Percentiles rank a stretch among this genome's conserved stretches.
Conservation (phyloP, 225 moss, liverwort and hornwort species). For the Physcomitrellopsis africana region DNA sequence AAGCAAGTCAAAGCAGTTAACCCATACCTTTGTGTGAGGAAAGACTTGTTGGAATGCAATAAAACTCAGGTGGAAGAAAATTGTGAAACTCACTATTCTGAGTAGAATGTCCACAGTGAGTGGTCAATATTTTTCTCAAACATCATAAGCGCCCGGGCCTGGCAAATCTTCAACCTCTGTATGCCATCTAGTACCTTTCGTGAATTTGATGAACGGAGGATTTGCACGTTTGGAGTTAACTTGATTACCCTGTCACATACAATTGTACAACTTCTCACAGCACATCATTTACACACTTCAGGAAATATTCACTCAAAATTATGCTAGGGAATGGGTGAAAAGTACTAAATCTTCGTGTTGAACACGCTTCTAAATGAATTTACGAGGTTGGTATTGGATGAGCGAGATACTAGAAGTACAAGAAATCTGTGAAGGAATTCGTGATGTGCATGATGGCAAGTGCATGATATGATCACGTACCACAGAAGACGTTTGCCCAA, state of each 20-base stretch:
- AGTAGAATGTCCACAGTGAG: neutral
- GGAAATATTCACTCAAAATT: neutral
- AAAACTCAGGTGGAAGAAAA: constrained; percentile 14
- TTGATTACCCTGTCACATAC: constrained; percentile 69
- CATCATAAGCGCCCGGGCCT: constrained; percentile 81
- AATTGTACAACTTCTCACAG: neutral
- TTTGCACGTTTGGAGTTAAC: constrained; percentile 71
- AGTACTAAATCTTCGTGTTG: neutral
- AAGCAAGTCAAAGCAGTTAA: no score
- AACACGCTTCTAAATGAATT: neutral
- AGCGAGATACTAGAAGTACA: neutral
- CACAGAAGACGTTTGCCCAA: constrained; percentile 55
- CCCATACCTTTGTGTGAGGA: constrained; percentile 19
- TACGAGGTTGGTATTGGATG: neutral
- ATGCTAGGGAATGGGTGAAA: neutral
- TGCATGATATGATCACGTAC: constrained; percentile 27
- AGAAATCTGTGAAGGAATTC: neutral
- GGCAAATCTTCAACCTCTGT: constrained; percentile 47
- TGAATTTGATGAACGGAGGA: constrained; percentile 75
- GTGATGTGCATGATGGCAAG: no score
- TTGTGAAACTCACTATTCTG: neutral
- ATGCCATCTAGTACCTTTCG: constrained; percentile 76
- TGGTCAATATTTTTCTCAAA: constrained; percentile 27
- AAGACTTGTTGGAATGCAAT: constrained; percentile 2
- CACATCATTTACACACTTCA: neutral